Conservation (phyloP, 768 basidiomycete species). For the Termitomyces sp. region DNA sequence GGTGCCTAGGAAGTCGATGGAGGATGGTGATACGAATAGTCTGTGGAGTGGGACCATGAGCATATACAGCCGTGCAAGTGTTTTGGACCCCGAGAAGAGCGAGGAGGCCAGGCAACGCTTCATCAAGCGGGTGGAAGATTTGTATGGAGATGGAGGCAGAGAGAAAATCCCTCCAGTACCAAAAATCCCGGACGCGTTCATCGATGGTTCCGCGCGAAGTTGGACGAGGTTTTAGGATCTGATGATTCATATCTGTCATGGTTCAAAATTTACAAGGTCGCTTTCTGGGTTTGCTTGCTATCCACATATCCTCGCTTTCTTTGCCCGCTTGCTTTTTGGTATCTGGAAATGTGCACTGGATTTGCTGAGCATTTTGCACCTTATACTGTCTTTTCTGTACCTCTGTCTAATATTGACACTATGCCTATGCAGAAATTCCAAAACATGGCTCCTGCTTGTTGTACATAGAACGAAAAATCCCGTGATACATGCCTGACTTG, state of each 20-base stretch:
- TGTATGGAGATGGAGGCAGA: constrained; percentile 40
- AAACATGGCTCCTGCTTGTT: no score
- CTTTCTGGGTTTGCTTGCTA: constrained; percentile 3
- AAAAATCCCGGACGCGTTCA: constrained; percentile 32
- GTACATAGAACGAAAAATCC: no score
- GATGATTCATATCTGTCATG: neutral
- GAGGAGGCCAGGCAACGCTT: constrained; percentile 46
- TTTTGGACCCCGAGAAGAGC: constrained; percentile 53
- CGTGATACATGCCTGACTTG: neutral
- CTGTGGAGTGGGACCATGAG: constrained; percentile 37
- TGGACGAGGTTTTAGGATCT: constrained; percentile 28
- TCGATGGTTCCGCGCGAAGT: constrained; percentile 18
- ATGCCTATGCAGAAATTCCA: no score
- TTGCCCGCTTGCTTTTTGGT: no score
- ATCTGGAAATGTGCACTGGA: no score
- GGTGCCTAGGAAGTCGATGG: constrained; percentile 17
- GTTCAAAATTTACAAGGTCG: neutral
- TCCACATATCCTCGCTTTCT: neutral
- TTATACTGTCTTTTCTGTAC: no score
- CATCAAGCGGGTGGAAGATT: constrained; percentile 47
- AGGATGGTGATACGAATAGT: constrained; percentile 29
- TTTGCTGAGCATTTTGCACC: no score
- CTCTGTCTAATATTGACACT: no score
- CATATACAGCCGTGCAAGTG: constrained; percentile 48
- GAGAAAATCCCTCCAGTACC: constrained; percentile 46